Percentiles rank a stretch among this genome's conserved stretches.
phyloP scores from a whole-genome alignment of 164 flowering plant species.

The Berberis thunbergii region DNA sequence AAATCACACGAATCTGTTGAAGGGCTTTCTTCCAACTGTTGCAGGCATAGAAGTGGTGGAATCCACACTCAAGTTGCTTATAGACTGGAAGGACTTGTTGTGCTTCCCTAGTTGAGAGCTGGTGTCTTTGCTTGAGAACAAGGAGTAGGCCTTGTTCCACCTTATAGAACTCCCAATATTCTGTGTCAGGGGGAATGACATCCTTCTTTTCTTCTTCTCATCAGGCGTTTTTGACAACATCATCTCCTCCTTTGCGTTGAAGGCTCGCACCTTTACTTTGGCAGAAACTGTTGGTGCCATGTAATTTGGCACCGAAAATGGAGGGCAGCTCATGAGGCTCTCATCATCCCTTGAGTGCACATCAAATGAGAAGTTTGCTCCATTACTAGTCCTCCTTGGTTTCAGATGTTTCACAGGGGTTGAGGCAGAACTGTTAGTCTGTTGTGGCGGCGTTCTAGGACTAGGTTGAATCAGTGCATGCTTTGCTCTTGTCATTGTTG shows the following conservation, averaged over 20 bases:
- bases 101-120: constrained; percentile 31
- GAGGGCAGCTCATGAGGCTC: constrained; percentile 91
- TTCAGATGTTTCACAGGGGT: constrained; percentile 21
- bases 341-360: constrained; percentile 61
- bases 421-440: constrained; percentile 11
- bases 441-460: constrained; percentile 10
- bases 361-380: constrained; percentile 28
- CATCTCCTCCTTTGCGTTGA: constrained; percentile 38
- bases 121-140: constrained; percentile 40
- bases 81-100: constrained; percentile 35
- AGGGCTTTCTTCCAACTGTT: constrained; percentile 72
- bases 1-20: constrained; percentile 79
- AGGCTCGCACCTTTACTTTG: constrained; percentile 58
- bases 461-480: constrained; percentile 4
- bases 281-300: constrained; percentile 88
- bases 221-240: constrained; percentile 33
- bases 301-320: constrained; percentile 80
- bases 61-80: constrained; percentile 66
- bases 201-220: constrained; percentile 41
- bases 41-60: constrained; percentile 80
- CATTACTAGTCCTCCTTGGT: constrained; percentile 28
- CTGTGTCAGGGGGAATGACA: constrained; percentile 59
- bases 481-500: constrained; percentile 14
- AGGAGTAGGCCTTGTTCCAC: constrained; percentile 54
- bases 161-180: constrained; percentile 44